Base-by-base conservation (phyloP, 2,329 filamentous ascomycete genomes). In the Trichoderma koningii region DNA sequence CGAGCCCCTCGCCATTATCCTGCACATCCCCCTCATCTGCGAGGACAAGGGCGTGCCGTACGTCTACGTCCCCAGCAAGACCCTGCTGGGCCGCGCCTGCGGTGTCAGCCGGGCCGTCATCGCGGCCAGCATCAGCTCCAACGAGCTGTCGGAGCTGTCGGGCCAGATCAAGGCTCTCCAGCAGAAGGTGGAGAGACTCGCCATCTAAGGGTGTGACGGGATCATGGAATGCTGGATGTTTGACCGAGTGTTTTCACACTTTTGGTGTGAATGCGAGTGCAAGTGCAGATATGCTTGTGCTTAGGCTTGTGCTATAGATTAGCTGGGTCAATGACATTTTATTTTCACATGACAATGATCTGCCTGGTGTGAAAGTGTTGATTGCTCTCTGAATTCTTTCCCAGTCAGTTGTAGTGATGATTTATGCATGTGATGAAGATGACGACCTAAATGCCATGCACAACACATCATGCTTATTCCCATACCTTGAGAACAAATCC, bases 141-240 rank as follows among this genome's bases (percentile, higher is more conserved):
- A 96, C 85, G 92, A 96, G 81, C 90, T 89, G 45, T 91, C 87
- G 74, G 93, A 97, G 79, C 84, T 98, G 67, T 91, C 89, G 78
- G 86, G 87, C 74, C 92, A 96, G 84, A 97, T 98, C 79, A 86
- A 90, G 73, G 85, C 88, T 70, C 84, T 97, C 75, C 96, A 94
- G 84, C 91, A 96, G 80, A 96, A 97, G 87, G 91, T 98, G 64
- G 94, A 98, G 85, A 87, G 93, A 73, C 85, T 97, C 71, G 93
- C 94, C 83, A 97, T 97, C 81, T 97, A 89, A 86, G 30, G 12
- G 15, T 23, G 17, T n/a, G n/a, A 14, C 3, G 3, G 34, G 34
- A 38, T 10, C 10, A 38, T 38, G 34, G 34, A 14, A 38, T 14
- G 2, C 5, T 7, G 19, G 38, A 26, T 9, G 45, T 21, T 26